phyloP scores from a whole-genome alignment of 495 filamentous ascomycete genomes.

The Penicillium antarcticum region DNA sequence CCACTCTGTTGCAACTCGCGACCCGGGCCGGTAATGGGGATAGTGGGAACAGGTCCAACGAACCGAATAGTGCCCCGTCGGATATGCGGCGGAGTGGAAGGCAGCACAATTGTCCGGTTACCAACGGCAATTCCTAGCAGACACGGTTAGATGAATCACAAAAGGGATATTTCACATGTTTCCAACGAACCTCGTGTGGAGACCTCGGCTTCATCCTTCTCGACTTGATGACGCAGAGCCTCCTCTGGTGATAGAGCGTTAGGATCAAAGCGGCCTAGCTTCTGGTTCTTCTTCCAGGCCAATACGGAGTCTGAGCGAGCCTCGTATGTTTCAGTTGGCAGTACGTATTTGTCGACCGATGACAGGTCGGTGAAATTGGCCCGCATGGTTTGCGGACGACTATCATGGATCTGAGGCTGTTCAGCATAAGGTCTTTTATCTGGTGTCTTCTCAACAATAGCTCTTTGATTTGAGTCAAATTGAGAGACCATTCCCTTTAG shows the following conservation, averaged over 20 bases:
- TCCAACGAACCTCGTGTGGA: constrained; percentile 49
- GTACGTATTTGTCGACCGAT: constrained; percentile 78
- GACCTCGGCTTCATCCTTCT: constrained; percentile 63
- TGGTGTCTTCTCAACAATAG: too few relatives aligned
- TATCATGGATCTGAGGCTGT: constrained; percentile 67
- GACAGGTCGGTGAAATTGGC: constrained; percentile 77
- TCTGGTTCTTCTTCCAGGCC: constrained; percentile 88
- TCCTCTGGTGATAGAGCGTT: constrained; percentile 59
- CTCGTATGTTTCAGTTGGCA: constrained; percentile 80
- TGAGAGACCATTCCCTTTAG: background rate
- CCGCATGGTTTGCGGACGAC: constrained; percentile 65
- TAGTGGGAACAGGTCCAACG: constrained; percentile 76
- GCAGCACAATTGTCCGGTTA: constrained; percentile 40
- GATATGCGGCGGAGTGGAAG: constrained; percentile 52
- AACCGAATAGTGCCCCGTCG: constrained; percentile 82
- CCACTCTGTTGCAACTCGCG: constrained; percentile 16
- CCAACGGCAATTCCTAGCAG: constrained; percentile 29
- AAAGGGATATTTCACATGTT: background rate
- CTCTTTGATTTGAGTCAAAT: too few relatives aligned
- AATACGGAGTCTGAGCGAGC: constrained; percentile 80
- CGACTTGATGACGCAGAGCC: constrained; percentile 64
- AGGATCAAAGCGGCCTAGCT: constrained; percentile 93
- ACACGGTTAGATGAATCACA: background rate
- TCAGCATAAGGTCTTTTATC: background rate
- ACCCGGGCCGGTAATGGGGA: constrained; percentile 55